Evolutionary conservation across 2,329 filamentous ascomycete species (phyloP), one percentile per base, ranked within the genome.

Genomic region (Exophiala sideris): DNA sequence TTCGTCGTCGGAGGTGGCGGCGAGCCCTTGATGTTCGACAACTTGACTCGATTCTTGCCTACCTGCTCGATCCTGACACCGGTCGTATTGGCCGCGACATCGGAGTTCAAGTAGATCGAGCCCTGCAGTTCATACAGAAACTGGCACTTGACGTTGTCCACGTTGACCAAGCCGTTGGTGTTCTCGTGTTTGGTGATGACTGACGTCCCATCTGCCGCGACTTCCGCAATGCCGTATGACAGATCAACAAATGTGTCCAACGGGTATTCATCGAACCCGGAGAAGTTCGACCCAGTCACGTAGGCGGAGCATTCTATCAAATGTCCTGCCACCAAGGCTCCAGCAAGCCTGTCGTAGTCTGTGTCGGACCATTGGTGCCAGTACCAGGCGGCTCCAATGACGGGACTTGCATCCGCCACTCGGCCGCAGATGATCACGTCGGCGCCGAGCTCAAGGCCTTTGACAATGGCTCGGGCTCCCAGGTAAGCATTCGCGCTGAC

Each of bases 231-330:
- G 1, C 75, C 76, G 41, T 76, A 77, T 0, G 71, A 70, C 1
- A 77, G 69, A 42, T 76, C 73, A 42, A 76, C 64, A 20, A 78
- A 66, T 0, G 66, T 62, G 6, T 76, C 71, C 1, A 76, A 52
- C 1, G 69, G 55, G 41, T 60, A 63, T 32, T 75, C 72, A n/a
- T 62, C 57, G 49, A 76, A 80, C 0, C 79, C 80, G 0, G 78
- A 71, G 55, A 81, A 83, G 57, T 83, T 82, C 0, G 69, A 76
- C 0, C 80, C 80, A 0, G 77, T 79, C 2, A 77, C 77, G 50
- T 83, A 83, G 0, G 75, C 70, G 0, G 72, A 74, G 59, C 79
- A 82, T 60, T 82, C 79, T 38, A 81, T 80, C 5, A 81, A 62
- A 64, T 82, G 62, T 1, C 76, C 79, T 0, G 78, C 77, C 3